Conservation (phyloP, 1,284 basidiomycete species). For the Austroboletus novae-zelandiae region DNA sequence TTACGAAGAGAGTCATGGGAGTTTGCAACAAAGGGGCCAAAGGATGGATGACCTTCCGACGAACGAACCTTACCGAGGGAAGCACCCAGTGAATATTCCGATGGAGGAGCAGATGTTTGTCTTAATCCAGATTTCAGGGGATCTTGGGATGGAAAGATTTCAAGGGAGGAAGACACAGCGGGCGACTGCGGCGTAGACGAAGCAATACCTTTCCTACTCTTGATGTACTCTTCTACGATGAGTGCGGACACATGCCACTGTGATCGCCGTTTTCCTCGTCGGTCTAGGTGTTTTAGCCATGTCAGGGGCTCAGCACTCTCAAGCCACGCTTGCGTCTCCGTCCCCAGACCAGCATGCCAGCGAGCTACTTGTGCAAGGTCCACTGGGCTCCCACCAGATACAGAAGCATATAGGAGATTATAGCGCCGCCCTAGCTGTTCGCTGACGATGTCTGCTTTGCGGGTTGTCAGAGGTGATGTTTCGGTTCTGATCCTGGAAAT, state of each 20-base stretch:
- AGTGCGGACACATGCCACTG: slow-evolving; percentile 66
- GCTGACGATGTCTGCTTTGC: slow-evolving; percentile 64
- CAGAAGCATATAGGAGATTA: slow-evolving; percentile 43
- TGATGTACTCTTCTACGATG: slow-evolving; percentile 60
- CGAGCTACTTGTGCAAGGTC: slow-evolving; percentile 50
- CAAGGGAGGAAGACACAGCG: slow-evolving; percentile 31
- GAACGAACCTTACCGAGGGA: slow-evolving; percentile 41
- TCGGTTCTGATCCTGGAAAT: slow-evolving; percentile 50
- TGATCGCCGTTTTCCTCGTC: slow-evolving; percentile 38
- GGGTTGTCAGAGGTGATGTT: slow-evolving; percentile 50
- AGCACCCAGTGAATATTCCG: slow-evolving; percentile 40
- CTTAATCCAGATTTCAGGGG: slow-evolving; percentile 11
- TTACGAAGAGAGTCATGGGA: slow-evolving; percentile 42
- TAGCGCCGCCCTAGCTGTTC: slow-evolving; percentile 68
- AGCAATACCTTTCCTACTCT: slow-evolving; percentile 47
- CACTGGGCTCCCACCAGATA: slow-evolving; percentile 36
- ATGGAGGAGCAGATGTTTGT: slow-evolving; percentile 28
- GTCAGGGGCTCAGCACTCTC: slow-evolving; percentile 64
- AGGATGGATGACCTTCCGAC: slow-evolving; percentile 49
- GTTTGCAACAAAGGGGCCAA: slow-evolving; percentile 43
- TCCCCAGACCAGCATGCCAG: slow-evolving; percentile 56
- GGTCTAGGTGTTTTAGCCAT: slow-evolving; percentile 67
- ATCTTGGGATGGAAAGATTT: slow-evolving; percentile 34
- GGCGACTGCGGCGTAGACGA: slow-evolving; percentile 38
- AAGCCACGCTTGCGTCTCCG: slow-evolving; percentile 44